Conservation (phyloP, 1,284 basidiomycete genomes). For the Ustilago shanxiensis region DNA sequence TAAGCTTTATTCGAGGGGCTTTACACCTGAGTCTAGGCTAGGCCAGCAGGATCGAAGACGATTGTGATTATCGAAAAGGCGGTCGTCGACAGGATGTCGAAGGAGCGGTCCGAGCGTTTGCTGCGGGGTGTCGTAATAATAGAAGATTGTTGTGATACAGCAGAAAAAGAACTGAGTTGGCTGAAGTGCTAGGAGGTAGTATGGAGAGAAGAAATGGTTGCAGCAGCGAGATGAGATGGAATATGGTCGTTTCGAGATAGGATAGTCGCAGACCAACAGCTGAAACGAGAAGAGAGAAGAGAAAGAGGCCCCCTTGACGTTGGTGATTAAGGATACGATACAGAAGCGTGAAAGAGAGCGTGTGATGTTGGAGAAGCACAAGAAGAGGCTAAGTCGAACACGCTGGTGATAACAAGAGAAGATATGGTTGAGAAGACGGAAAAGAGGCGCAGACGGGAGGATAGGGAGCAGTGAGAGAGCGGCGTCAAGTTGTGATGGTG, state of each 20-base stretch:
- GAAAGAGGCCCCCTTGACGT: neutral
- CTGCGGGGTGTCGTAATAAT: neutral
- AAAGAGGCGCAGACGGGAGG: slow-evolving; percentile 10
- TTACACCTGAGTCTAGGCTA: neutral
- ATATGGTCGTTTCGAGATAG: neutral
- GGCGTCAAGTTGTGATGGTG: slow-evolving; percentile 10
- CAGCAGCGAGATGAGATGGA: neutral
- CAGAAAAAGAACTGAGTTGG: neutral
- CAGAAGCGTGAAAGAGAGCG: slow-evolving; percentile 7
- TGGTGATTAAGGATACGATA: slow-evolving; percentile 10
- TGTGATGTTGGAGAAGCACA: slow-evolving; percentile 2
- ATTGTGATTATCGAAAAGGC: neutral
- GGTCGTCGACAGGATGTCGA: slow-evolving; percentile 8
- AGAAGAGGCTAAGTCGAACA: slow-evolving; percentile 3
- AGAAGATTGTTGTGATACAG: neutral
- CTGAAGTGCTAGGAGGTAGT: slow-evolving; percentile 3
- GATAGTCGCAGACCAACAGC: slow-evolving; percentile 3
- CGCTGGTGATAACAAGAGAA: neutral
- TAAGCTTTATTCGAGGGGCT: neutral
- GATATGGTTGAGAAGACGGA: neutral
- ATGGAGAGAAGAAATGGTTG: neutral
- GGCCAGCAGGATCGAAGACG: neutral
- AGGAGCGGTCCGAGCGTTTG: slow-evolving; percentile 14
- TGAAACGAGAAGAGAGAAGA: neutral
- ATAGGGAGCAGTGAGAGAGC: neutral